Percentiles rank a stretch among this genome's conserved stretches.
Evolutionary conservation across 768 basidiomycete species (phyloP).

Genomic region (Tephrocybe sp.): DNA sequence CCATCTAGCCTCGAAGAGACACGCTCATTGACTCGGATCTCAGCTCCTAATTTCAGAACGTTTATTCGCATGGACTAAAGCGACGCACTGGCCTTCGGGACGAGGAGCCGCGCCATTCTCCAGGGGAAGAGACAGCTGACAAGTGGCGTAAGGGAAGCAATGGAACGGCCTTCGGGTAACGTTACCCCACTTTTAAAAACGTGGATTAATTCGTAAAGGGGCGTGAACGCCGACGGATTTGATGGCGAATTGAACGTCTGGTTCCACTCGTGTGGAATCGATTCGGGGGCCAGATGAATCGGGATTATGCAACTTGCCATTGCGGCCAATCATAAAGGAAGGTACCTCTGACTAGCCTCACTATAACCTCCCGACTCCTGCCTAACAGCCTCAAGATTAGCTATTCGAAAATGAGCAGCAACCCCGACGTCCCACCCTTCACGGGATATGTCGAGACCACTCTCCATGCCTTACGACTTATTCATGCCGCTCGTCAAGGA

Average conservation of each 20-base stretch:
- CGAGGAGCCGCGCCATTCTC: constrained; percentile 21
- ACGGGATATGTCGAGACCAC: constrained; percentile 82
- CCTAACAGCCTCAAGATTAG: constrained; percentile 60
- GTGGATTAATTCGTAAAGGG: constrained; percentile 32
- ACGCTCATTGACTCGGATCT: constrained; percentile 18
- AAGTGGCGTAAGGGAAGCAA: constrained; percentile 46
- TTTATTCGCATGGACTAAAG: constrained; percentile 8
- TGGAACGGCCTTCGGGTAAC: constrained; percentile 41
- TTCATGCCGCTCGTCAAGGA: constrained; percentile 79
- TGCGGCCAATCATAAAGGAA: constrained; percentile 44
- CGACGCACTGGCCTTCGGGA: constrained; percentile 12
- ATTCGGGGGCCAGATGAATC: constrained; percentile 36
- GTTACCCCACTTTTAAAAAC: constrained; percentile 32
- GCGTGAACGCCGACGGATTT: constrained; percentile 38
- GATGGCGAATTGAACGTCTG: constrained; percentile 33
- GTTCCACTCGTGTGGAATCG: constrained; percentile 33
- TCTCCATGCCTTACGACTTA: constrained; percentile 77
- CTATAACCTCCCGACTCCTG: constrained; percentile 42
- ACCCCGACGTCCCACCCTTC: constrained; percentile 65
- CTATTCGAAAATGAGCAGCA: constrained; percentile 46
- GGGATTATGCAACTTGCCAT: constrained; percentile 37
- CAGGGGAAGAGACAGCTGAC: constrained; percentile 38
- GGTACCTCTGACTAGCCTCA: constrained; percentile 40
- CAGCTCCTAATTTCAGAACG: constrained; percentile 14
- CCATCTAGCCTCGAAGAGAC: constrained; percentile 15